phyloP scores from a whole-genome alignment of 768 basidiomycete genomes.

The Boletus huronensis region DNA sequence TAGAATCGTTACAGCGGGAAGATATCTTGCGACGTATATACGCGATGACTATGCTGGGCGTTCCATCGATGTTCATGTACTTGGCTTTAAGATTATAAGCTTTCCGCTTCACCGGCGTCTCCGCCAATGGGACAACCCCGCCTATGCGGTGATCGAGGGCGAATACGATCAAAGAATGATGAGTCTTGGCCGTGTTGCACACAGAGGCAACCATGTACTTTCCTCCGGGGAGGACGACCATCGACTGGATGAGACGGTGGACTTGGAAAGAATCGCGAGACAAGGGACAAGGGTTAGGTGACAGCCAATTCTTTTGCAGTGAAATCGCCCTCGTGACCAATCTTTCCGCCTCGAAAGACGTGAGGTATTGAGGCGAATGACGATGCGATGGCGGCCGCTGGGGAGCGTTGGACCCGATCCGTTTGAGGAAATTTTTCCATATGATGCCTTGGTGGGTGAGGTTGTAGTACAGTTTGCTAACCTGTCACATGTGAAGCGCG shows the following conservation, averaged over 20 bases:
- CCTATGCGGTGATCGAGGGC: conserved; percentile 51
- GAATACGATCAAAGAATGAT: conserved; percentile 52
- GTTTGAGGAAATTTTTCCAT: conserved; percentile 61
- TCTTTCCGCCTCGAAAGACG: conserved; percentile 46
- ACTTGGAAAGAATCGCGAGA: conserved; percentile 25
- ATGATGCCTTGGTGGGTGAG: conserved; percentile 66
- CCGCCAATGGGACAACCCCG: conserved; percentile 44
- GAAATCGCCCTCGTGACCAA: conserved; percentile 59
- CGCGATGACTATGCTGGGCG: conserved; percentile 54
- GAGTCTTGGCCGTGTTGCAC: conserved; percentile 39
- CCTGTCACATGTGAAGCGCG: conserved; percentile 34
- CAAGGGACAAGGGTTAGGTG: conserved; percentile 33
- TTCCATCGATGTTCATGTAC: conserved; percentile 46
- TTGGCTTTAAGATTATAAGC: conserved; percentile 59
- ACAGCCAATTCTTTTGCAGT: conserved; percentile 58
- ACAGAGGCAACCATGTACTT: conserved; percentile 65
- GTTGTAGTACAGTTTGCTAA: conserved; percentile 55
- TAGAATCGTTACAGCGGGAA: conserved; percentile 12
- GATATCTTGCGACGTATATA: conserved; percentile 41
- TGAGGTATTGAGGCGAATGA: conserved; percentile 34
- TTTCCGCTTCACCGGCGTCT: conserved; percentile 45
- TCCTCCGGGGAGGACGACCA: conserved; percentile 63
- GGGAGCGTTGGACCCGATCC: conserved; percentile 54
- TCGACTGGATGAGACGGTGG: conserved; percentile 43
- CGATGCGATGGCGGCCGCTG: conserved; percentile 58